Evolutionary conservation across 139 green algal genomes (phyloP).

Genomic region (Chlorella sp.): DNA sequence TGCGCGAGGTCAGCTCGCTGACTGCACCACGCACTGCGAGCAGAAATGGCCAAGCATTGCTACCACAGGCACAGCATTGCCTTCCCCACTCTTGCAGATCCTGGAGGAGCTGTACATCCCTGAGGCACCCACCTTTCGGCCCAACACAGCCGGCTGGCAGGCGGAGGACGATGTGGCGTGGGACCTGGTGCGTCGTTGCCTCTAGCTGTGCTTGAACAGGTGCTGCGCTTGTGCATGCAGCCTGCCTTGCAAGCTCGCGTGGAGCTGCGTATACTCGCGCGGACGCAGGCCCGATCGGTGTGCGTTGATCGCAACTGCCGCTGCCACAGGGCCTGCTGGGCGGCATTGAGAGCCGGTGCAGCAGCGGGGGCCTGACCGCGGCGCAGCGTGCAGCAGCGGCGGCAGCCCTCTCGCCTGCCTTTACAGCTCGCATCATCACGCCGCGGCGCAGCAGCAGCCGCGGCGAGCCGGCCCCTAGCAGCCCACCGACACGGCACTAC

Average conservation of each 20-base stretch:
- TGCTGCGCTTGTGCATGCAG: too few relatives aligned
- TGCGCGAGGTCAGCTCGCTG: too few relatives aligned
- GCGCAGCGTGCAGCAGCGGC: neutral
- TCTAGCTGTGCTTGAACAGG: too few relatives aligned
- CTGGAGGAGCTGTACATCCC: constrained; percentile 43
- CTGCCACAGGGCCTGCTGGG: too few relatives aligned
- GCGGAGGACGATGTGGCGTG: neutral
- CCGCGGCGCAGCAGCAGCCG: neutral
- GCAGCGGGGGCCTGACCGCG: neutral
- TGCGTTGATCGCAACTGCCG: too few relatives aligned
- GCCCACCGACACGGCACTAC: neutral
- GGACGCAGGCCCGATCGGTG: too few relatives aligned
- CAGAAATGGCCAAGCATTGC: too few relatives aligned
- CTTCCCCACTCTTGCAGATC: constrained; percentile 15
- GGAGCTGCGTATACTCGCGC: too few relatives aligned
- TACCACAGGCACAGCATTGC: too few relatives aligned
- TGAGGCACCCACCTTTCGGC: constrained; percentile 32
- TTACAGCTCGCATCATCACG: neutral
- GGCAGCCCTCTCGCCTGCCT: neutral
- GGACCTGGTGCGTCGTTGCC: neutral
- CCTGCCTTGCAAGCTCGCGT: too few relatives aligned
- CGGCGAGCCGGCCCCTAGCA: neutral
- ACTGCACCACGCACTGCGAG: too few relatives aligned
- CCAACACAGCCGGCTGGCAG: constrained; percentile 3
- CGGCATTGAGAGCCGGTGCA: too few relatives aligned